These are phyloP conservation scores for Sporothrix protearum DNA, from an alignment of 2,329 filamentous ascomycete species.

Conservation along the genomic window DNA sequence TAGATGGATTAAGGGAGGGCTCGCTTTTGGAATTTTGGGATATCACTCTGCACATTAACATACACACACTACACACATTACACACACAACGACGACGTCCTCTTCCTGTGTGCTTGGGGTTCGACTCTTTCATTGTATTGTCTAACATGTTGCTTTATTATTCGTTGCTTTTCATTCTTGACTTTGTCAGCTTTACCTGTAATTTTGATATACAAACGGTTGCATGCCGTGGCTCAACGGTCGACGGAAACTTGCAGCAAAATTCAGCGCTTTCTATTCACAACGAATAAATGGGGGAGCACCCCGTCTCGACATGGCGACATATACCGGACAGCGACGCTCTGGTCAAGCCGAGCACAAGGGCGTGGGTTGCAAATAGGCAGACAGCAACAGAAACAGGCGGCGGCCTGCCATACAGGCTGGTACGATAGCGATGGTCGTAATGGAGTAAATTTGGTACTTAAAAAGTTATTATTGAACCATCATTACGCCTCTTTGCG, in stretches of 20 bases:
- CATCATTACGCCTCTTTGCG: too few relatives aligned
- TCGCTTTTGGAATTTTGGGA: conserved; percentile 1
- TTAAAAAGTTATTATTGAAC: neutral
- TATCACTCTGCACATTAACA: conserved; percentile 1
- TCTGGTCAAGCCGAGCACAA: neutral
- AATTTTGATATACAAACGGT: neutral
- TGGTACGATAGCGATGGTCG: neutral
- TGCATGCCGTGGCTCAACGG: neutral
- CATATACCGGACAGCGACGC: neutral
- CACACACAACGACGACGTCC: neutral
- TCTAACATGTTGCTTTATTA: neutral
- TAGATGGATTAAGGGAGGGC: conserved; percentile 3
- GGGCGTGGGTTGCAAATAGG: neutral
- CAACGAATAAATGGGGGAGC: neutral
- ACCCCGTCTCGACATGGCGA: neutral
- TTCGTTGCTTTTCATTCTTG: neutral
- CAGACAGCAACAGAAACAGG: neutral
- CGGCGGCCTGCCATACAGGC: neutral
- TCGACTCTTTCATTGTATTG: neutral
- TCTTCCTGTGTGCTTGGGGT: neutral
- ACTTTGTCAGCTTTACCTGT: neutral
- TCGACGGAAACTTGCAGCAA: neutral
- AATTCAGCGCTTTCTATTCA: neutral
- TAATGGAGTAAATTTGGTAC: neutral
- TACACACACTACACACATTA: neutral